phyloP scores from a whole-genome alignment of 164 flowering plant species.

The Malania oleifera region DNA sequence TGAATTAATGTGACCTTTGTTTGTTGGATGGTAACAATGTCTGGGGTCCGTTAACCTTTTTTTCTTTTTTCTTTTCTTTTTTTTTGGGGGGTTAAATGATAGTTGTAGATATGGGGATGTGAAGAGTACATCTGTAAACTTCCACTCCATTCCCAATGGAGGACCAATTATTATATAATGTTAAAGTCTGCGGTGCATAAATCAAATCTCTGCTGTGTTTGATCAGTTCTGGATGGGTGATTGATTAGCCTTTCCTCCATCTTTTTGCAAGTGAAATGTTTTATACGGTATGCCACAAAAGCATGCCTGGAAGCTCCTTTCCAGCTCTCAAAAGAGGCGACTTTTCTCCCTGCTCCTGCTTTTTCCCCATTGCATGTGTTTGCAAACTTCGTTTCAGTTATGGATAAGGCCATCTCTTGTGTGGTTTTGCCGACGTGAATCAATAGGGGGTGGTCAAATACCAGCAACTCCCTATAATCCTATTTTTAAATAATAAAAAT shows the following conservation, averaged over 20 bases:
- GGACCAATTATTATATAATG: slow-evolving; percentile 18
- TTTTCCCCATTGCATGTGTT: slow-evolving; percentile 16
- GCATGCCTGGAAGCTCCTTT: slow-evolving; percentile 1
- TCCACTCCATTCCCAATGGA: slow-evolving; percentile 22
- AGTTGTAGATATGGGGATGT: slow-evolving; percentile 31
- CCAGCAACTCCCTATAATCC: slow-evolving; percentile 1
- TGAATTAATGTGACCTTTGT: slow-evolving; percentile 18
- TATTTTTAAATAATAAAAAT: slow-evolving; percentile 1
- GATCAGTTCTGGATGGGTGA: slow-evolving; percentile 9
- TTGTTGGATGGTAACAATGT: slow-evolving; percentile 18
- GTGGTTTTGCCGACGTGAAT: too few species aligned
- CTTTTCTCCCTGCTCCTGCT: slow-evolving; percentile 3
- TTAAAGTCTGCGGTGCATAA: slow-evolving; percentile 14
- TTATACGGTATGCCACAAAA: slow-evolving; percentile 2
- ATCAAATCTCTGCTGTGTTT: slow-evolving; percentile 8
- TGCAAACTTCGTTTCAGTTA: not conserved
- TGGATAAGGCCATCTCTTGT: not conserved
- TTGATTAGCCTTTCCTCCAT: slow-evolving; percentile 4
- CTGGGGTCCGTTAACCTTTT: slow-evolving; percentile 25
- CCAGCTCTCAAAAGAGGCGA: not conserved
- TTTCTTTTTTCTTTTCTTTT: slow-evolving; percentile 12
- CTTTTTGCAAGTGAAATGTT: not conserved
- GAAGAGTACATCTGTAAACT: slow-evolving; percentile 4
- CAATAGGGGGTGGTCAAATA: not conserved
- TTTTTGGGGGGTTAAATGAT: slow-evolving; percentile 12